Conservation (phyloP, 129 eudicot species). For the Dittrichia graveolens region DNA sequence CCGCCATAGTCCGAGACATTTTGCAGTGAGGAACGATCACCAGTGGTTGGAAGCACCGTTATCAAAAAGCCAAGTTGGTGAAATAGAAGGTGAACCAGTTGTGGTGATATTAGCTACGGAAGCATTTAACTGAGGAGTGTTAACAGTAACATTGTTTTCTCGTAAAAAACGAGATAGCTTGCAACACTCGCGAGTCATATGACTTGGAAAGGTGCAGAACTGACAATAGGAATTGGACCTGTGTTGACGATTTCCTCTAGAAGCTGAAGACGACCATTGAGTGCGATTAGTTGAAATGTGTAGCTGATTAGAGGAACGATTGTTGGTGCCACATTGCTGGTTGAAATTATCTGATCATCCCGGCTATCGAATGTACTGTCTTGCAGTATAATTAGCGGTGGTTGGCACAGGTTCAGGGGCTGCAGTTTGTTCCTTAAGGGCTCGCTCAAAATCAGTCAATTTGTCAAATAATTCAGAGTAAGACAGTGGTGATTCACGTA, state of each 20-base stretch:
- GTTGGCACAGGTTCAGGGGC: background rate
- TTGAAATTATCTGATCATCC: slow-evolving; percentile 8
- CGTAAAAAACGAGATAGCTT: no score
- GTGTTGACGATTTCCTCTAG: no score
- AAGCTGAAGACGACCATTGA: no score
- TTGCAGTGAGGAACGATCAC: background rate
- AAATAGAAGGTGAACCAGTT: no score
- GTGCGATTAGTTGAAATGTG: background rate
- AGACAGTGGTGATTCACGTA: slow-evolving; percentile 1
- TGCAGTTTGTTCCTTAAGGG: slow-evolving; percentile 9
- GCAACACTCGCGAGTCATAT: no score
- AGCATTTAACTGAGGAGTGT: no score
- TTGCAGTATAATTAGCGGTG: slow-evolving; percentile 2
- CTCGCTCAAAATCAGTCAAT: slow-evolving; percentile 10
- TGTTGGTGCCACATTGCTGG: slow-evolving; percentile 4
- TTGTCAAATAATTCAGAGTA: background rate
- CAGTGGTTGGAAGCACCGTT: background rate
- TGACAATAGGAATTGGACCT: no score
- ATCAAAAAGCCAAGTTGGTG: background rate
- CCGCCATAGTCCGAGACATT: background rate
- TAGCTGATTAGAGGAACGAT: background rate
- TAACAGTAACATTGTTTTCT: no score
- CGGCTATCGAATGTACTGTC: background rate
- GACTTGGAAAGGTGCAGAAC: no score
- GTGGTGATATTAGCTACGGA: no score